These are phyloP conservation scores for Pseudopithomyces maydicus DNA, from an alignment of 2,329 filamentous ascomycete species.

Conservation along the genomic window DNA sequence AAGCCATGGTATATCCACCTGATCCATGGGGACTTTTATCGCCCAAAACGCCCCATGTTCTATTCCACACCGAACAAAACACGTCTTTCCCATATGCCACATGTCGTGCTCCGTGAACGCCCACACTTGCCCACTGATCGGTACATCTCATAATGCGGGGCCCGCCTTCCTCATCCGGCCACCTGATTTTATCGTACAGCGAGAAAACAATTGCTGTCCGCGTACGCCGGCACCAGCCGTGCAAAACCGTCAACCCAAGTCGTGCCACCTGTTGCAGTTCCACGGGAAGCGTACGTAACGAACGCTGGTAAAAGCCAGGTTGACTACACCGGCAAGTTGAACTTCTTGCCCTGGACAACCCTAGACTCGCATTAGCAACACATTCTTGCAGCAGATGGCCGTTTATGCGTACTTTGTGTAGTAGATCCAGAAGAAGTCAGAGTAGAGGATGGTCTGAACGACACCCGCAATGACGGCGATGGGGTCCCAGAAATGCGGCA, in stretches of 20 bases:
- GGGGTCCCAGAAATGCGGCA: conserved; percentile 71
- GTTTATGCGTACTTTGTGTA: conserved; percentile 77
- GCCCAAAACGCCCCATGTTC: conserved; percentile 1
- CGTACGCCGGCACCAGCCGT: neutral
- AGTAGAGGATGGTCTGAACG: conserved; percentile 93
- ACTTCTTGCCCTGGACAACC: conserved; percentile 60
- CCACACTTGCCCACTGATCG: neutral
- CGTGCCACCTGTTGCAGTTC: neutral
- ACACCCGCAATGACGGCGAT: conserved; percentile 89
- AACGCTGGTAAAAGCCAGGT: neutral
- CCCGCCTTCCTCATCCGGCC: neutral
- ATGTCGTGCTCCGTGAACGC: conserved; percentile 2
- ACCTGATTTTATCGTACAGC: neutral
- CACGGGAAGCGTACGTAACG: neutral
- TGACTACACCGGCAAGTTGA: conserved; percentile 57
- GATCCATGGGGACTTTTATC: neutral
- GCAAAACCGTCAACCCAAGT: neutral
- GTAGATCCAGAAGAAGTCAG: conserved; percentile 99
- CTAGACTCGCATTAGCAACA: conserved; percentile 34
- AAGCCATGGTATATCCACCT: conserved; percentile 8
- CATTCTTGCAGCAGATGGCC: neutral
- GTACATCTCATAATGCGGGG: neutral
- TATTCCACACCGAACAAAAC: neutral
- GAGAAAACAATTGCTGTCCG: neutral
- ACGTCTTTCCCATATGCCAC: neutral